These are phyloP conservation scores for Schoenoplectus tabernaemontani DNA, from an alignment of 202 grass and related monocot genomes.

Conservation along the genomic window DNA sequence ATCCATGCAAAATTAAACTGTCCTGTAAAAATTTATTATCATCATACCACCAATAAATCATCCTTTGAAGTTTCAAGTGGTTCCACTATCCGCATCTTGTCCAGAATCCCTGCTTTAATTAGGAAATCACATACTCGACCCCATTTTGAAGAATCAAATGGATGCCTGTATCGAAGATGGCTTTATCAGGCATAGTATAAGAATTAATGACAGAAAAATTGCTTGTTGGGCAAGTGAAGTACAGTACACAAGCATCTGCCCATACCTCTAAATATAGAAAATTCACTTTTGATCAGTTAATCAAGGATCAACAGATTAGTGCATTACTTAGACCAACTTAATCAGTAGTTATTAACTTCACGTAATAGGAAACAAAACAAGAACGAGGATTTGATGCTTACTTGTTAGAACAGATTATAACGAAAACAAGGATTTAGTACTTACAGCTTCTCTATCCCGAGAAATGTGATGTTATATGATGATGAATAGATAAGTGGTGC, in stretches of 20 bases:
- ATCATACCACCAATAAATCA: slow-evolving; percentile 77
- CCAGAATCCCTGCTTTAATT: slow-evolving; percentile 53
- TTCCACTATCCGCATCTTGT: slow-evolving; percentile 51
- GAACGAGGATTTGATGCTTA: not conserved
- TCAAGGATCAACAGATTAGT: not conserved
- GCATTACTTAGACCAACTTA: not conserved
- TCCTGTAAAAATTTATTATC: not conserved
- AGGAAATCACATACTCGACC: slow-evolving; percentile 64
- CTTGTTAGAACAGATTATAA: not conserved
- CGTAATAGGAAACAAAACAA: not conserved
- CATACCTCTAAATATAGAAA: not conserved
- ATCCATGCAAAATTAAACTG: not conserved
- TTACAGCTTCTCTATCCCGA: slow-evolving; percentile 92
- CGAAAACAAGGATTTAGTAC: not conserved
- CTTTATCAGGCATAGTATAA: not conserved
- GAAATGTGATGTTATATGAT: slow-evolving; percentile 74
- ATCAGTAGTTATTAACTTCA: not conserved
- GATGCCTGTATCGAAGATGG: slow-evolving; percentile 47
- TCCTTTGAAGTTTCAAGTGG: slow-evolving; percentile 76
- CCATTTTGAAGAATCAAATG: slow-evolving; percentile 98
- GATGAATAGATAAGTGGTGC: slow-evolving; percentile 70
- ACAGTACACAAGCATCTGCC: not conserved
- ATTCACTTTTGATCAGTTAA: not conserved
- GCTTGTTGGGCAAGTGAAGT: not conserved
- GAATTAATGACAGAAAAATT: not conserved